Base-by-base conservation (phyloP, 805 yeast genomes). In the Hemisphaericaspora nanyangensis region DNA sequence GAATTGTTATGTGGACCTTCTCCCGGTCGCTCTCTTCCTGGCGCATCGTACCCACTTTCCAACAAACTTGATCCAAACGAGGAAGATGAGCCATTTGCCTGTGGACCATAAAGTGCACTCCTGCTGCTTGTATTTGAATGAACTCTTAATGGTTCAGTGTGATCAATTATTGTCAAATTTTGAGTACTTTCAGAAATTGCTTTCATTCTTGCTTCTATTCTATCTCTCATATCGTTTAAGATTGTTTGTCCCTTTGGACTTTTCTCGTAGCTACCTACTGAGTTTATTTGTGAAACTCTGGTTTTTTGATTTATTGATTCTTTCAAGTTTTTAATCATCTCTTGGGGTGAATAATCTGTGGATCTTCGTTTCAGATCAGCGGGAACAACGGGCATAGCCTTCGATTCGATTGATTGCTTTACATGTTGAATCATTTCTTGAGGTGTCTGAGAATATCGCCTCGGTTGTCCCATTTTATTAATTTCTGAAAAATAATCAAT, bases 181-280 rank as follows among this genome's bases (percentile, higher is more conserved):
- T n/a, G 8, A 13, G 28, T 6, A 22, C 28, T 20, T 22, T 15
- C 35, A 22, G 28, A 20, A 20, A 24, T 19, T 12, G 13, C 25
- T 13, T 26, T 40, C 37, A 37, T 33, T 18, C 32, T 24, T 3
- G 48, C 58, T 32, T 68, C 70, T 27, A 68, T 57, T 34, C 65
- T 56, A 20, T 62, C 63, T 38, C 72, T 51, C 30, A 67, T 52
- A 31, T 59, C 67, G 20, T 52, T 51, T n/a, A 65, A 30, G 15
- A 61, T 50, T 4, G 39, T 39, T 36, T 54, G 56, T 33, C 53
- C 48, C 36, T 51, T 54, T 18, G 40, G 42, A 11, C 37, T 25
- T 12, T 49, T 35, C 18, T 55, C 58, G 6, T 6, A 11, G 12
- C 3, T 13, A 5, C 26, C 5, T 12, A 22, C 26, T 22, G 26